Base-by-base conservation (phyloP, 1,284 basidiomycete genomes). In the Hypsizygus ulmarius region DNA sequence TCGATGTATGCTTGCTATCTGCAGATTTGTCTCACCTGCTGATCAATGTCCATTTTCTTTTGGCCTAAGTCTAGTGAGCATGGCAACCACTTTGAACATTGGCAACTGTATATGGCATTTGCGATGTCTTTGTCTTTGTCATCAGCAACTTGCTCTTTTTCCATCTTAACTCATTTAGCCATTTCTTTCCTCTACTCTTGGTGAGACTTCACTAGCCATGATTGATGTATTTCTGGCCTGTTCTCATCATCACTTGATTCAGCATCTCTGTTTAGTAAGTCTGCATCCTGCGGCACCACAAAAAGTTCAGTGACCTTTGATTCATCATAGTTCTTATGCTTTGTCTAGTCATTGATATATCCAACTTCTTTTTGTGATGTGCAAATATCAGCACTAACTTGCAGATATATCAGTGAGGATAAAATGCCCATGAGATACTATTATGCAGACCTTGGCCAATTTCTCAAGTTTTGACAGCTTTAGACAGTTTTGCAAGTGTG, bases 371-470 rank as follows among this genome's bases (percentile, higher is more conserved):
- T 53, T 3, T 57, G 57, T n/a, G 51, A 51, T 6, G 45, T 8
- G 3, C 47, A 30, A 50, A 59, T 57, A n/a, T 53, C 45, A n/a
- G 57, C 52, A 6, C 57, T 52, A 41, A 55, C 51, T 52, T 58
- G 33, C 2, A 27, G 11, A 5, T 21, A 16, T 16, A 25, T 25
- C 21, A 25, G 21, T n/a, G 7, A 25, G 21, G 21, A 25, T 7
- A 25, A 4, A 25, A 25, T 25, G n/a, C n/a, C n/a, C 21, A 7
- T 25, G 21, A 25, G 21, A 25, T 25, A 25, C 21, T 25, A 25
- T 7, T 3, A 25, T 25, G 21, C 21, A 7, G 7, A 25, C 21
- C 21, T 25, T 25, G 3, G 21, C 21, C 21, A 25, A 4, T 25
- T 25, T 25, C 21, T 25, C 21, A 25, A 25, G 21, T 7, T 25